These are phyloP conservation scores for Vicia villosa DNA, from an alignment of 306 rosid species.

Conservation along the genomic window DNA sequence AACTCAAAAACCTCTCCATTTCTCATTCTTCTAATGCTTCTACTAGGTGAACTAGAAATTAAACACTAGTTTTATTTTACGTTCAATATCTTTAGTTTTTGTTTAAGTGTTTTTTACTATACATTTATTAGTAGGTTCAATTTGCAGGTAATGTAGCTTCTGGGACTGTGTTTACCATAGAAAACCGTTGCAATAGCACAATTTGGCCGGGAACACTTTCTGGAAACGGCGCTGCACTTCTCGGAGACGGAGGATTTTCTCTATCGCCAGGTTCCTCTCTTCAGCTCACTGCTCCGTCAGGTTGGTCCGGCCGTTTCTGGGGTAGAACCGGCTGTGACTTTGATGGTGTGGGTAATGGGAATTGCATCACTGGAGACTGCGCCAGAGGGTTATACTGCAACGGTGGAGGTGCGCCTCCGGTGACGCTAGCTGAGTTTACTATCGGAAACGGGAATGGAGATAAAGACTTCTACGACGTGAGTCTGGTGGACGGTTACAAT, in stretches of 20 bases:
- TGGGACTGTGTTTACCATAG: conserved; percentile 57
- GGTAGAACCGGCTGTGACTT: conserved; percentile 75
- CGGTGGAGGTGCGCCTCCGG: conserved; percentile 69
- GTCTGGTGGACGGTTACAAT: conserved; percentile 90
- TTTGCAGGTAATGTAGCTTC: conserved; percentile 49
- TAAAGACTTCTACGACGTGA: conserved; percentile 83
- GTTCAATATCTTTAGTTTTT: neutral
- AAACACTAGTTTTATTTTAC: neutral
- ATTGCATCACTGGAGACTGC: conserved; percentile 73
- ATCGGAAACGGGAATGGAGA: conserved; percentile 34
- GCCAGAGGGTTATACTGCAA: conserved; percentile 53
- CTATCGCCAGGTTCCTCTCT: conserved; percentile 45
- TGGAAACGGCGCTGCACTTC: conserved; percentile 57
- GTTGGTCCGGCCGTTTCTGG: conserved; percentile 97
- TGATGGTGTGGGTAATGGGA: conserved; percentile 58
- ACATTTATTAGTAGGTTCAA: neutral
- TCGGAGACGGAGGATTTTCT: conserved; percentile 66
- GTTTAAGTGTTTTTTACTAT: neutral
- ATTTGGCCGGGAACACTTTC: conserved; percentile 88
- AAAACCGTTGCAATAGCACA: conserved; percentile 63
- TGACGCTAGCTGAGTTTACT: conserved; percentile 71
- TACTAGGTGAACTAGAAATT: conserved; percentile 43
- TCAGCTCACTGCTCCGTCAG: conserved; percentile 56
- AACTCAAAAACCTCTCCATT: conserved; percentile 28
- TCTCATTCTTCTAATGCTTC: conserved; percentile 30